Evolutionary conservation across 208 protist species (phyloP).

Genomic region (Polymyxa betae): DNA sequence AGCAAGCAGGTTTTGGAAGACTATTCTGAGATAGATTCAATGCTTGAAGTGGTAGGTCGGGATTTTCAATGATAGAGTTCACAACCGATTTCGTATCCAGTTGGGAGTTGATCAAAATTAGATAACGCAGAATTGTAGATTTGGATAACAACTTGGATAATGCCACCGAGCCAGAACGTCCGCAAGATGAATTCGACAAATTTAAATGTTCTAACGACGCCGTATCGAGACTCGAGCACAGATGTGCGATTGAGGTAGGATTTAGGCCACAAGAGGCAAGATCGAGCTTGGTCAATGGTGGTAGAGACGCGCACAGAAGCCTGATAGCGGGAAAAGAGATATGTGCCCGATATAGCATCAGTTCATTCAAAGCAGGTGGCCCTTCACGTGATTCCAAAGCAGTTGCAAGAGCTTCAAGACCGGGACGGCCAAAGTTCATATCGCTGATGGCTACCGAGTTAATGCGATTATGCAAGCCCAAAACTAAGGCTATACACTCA

Average conservation of each 20-base stretch:
- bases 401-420: neutral
- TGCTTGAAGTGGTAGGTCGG: neutral
- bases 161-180: neutral
- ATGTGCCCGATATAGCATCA: neutral
- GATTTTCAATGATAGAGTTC: neutral
- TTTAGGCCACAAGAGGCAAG: conserved; percentile 4
- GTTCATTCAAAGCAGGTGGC: neutral
- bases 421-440: neutral
- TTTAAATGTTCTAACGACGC: neutral
- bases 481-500: neutral
- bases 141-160: neutral
- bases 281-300: neutral
- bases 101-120: neutral
- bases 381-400: conserved; percentile 10
- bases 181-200: neutral
- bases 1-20: neutral
- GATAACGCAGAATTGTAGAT: neutral
- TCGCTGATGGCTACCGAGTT: neutral
- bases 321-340: neutral
- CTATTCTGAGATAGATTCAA: conserved; percentile 16
- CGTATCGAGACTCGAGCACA: neutral
- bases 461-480: neutral
- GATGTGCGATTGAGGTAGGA: neutral
- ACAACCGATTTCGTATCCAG: neutral
- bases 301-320: neutral